Conservation (phyloP, 2,329 filamentous ascomycete species). For the Diplodia seriata region DNA sequence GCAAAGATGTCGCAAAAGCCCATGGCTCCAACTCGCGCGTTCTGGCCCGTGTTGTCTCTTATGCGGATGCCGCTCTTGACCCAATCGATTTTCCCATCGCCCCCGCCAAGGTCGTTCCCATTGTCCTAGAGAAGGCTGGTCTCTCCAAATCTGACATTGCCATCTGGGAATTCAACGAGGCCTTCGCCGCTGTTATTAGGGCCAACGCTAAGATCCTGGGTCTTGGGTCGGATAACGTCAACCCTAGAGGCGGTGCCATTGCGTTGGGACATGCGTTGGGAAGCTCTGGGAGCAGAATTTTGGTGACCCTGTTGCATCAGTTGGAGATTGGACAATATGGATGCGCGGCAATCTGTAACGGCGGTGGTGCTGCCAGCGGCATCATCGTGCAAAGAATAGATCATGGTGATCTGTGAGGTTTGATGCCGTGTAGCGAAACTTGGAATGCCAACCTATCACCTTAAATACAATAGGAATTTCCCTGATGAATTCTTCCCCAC, state of each 20-base stretch:
- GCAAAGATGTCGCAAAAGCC: conserved; percentile 78
- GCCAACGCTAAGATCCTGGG: conserved; percentile 93
- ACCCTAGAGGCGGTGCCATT: conserved; percentile 89
- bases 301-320: conserved; percentile 90
- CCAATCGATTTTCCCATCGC: conserved; percentile 94
- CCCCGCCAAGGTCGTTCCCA: conserved; percentile 87
- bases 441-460: neutral
- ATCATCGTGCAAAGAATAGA: conserved; percentile 85
- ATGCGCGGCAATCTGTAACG: conserved; percentile 95
- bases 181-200: conserved; percentile 93
- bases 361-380: conserved; percentile 89
- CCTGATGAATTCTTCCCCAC: neutral
- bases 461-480: neutral
- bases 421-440: neutral
- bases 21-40: conserved; percentile 80
- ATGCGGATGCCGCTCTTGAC: conserved; percentile 88
- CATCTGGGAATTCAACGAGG: conserved; percentile 98
- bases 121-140: conserved; percentile 86
- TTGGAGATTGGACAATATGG: conserved; percentile 92
- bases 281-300: conserved; percentile 89
- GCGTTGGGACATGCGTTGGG: conserved; percentile 90
- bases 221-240: conserved; percentile 79
- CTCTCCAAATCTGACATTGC: conserved; percentile 91
- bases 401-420: conserved; percentile 42
- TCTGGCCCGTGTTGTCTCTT: conserved; percentile 83